These are phyloP conservation scores for Umbelopsis sp. DNA, from an alignment of 192 early-diverging fungal genomes.

Conservation along the genomic window DNA sequence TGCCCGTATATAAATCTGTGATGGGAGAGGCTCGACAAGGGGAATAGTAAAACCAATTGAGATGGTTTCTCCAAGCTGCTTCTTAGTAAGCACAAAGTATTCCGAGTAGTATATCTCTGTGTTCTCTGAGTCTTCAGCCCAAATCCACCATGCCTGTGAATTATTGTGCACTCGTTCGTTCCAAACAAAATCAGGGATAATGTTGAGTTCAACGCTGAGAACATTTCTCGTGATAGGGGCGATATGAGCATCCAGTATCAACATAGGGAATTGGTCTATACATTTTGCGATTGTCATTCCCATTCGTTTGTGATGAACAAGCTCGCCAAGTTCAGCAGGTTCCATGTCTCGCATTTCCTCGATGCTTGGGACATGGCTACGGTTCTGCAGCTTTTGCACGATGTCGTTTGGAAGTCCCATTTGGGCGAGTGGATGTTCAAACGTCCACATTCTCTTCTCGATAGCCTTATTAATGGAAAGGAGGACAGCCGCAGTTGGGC, in stretches of 20 bases:
- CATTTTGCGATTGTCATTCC: conserved; percentile 89
- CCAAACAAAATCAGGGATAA: conserved; percentile 95
- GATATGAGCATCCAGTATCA: conserved; percentile 88
- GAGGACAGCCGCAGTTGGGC: conserved; percentile 74
- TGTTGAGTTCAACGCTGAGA: conserved; percentile 86
- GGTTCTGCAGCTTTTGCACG: conserved; percentile 74
- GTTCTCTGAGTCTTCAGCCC: conserved; percentile 93
- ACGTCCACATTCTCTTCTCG: conserved; percentile 90
- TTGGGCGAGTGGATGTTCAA: conserved; percentile 87
- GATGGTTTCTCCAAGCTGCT: conserved; percentile 85
- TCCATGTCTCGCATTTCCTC: conserved; percentile 86
- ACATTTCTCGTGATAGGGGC: conserved; percentile 93
- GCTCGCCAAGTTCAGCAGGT: conserved; percentile 91
- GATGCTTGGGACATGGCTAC: conserved; percentile 42
- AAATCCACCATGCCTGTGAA: conserved; percentile 91
- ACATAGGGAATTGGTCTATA: conserved; percentile 91
- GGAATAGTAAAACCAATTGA: conserved; percentile 88
- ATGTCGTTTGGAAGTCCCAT: conserved; percentile 78
- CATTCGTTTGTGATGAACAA: conserved; percentile 82
- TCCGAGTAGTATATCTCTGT: conserved; percentile 90
- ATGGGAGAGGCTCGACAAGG: conserved; percentile 89
- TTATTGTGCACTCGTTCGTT: conserved; percentile 85
- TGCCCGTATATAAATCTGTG: conserved; percentile 94
- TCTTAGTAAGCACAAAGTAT: conserved; percentile 86
- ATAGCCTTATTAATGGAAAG: conserved; percentile 86